Base-by-base conservation (phyloP, 1,284 basidiomycete species). In the Cryptococcus sp. region DNA sequence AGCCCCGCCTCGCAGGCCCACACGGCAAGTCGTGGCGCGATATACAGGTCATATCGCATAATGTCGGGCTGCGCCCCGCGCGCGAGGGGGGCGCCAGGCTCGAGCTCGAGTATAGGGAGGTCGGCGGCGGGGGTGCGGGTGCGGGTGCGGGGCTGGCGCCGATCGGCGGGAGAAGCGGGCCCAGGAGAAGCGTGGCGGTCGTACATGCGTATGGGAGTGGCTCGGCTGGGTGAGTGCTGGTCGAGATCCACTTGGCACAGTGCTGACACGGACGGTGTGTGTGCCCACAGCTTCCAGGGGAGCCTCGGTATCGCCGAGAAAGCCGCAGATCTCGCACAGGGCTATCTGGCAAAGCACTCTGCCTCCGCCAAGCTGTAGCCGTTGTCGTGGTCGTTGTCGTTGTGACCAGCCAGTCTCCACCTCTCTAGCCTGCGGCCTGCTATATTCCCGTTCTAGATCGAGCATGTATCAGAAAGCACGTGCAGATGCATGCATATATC, bases 141-240 rank as follows among this genome's bases (percentile, higher is more conserved):
- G 24, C 18, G 7, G 39, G 35, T n/a, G 18, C 18, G 11, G 52
- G 45, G 4, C 23, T 63, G 23, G 46, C 59, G 1, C 55, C 57
- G 4, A 38, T 12, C 21, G 35, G 21, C 15, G 55, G 50, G 4
- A 49, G 37, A 16, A 37, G 24, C 80, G 50, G 75, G 78, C 28
- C 77, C 77, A 66, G 82, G 81, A 55, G 61, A 59, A 68, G 70
- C 37, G 78, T 82, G 48, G 75, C 75, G 9, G 79, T 86, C 2
- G 79, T 86, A 55, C 91, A 93, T 73, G 88, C 88, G 73, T 90
- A 82, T 69, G 88, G 82, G 23, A 79, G 82, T 40, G 77, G 78
- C 59, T 78, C 68, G 36, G 71, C 77, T 8, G 63, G 64, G 58
- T 62, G n/a, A 66, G 72, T 69, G 23, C 39, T 23, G 5, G 6